Base-by-base conservation (phyloP, 176 grass and related monocot species). In the Neostapfia colusana region DNA sequence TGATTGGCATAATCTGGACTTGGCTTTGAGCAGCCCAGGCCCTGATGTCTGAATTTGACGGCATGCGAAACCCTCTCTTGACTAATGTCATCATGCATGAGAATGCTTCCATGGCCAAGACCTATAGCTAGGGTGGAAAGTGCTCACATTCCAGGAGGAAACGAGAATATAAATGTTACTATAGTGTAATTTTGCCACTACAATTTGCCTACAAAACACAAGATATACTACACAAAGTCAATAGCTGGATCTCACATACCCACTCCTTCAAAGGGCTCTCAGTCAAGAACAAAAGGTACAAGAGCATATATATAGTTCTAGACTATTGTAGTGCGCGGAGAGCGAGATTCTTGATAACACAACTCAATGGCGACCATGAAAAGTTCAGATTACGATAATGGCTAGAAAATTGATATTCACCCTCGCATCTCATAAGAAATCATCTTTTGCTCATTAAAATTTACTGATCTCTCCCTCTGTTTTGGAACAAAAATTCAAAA, bases 291-390 rank as follows among this genome's bases (percentile, higher is more conserved):
- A 39, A 14, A 59, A 17, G 55, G 34, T 24, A n/a, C 21, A 81
- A 8, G n/a, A 26, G 31, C 27, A 68, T 55, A 61, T 70, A 60
- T 12, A 39, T 72, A 81, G 67, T 81, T 55, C 16, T 70, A 49
- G 42, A 64, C 37, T 39, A 44, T 54, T 57, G 72, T 23, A 77
- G 79, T 82, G 72, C 72, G 72, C 79, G 27, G 51, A 5, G 56
- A 77, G 38, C 10, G 57, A 77, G 58, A 77, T 82, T 77, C 79
- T 82, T 64, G 57, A 71, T 65, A 72, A n/a, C 57, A 58, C 58
- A 58, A 20, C 73, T 77, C 11, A 82, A 70, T 77, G 85, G 79
- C 45, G 70, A 63, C 54, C 18, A 41, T 40, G 28, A 59, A 86
- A 82, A 71, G 42, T 55, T 77, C 27, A 56, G 27, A 70, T 82